Conservation (phyloP, 1,139 yeast species). For the Sugiyamaella neomexicana region DNA sequence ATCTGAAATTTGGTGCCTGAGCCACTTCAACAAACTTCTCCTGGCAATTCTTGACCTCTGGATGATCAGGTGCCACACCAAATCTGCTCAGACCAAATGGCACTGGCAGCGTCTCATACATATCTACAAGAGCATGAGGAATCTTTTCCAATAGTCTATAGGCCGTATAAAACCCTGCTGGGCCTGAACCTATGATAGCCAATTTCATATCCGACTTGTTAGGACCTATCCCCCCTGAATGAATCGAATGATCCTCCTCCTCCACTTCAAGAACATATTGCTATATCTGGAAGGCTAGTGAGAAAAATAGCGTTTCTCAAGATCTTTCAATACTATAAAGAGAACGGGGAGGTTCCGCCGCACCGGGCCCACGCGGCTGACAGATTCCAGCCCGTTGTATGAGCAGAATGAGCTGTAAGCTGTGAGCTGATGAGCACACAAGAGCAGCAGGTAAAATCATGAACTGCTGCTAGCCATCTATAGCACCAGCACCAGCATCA, state of each 20-base stretch:
- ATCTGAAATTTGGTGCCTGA: conserved; percentile 50
- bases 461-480: not conserved
- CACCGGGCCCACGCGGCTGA: not conserved
- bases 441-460: conserved; percentile 2
- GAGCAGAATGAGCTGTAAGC: not conserved
- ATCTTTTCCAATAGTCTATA: conserved; percentile 63
- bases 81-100: conserved; percentile 90
- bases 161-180: conserved; percentile 93
- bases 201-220: conserved; percentile 38
- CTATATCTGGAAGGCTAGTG: no score
- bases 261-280: no score
- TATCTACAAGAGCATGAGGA: conserved; percentile 41
- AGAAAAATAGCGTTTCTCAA: no score
- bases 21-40: conserved; percentile 73
- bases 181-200: conserved; percentile 93
- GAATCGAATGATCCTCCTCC: no score
- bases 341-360: not conserved
- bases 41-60: conserved; percentile 81
- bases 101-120: conserved; percentile 79
- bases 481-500: not conserved
- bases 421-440: conserved; percentile 8
- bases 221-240: not conserved
- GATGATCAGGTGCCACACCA: conserved; percentile 99
- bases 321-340: not conserved
- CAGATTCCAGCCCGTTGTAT: not conserved